Evolutionary conservation across 208 protist species (phyloP), one percentile per base, ranked within the genome.

Genomic region (Giardia muris): DNA sequence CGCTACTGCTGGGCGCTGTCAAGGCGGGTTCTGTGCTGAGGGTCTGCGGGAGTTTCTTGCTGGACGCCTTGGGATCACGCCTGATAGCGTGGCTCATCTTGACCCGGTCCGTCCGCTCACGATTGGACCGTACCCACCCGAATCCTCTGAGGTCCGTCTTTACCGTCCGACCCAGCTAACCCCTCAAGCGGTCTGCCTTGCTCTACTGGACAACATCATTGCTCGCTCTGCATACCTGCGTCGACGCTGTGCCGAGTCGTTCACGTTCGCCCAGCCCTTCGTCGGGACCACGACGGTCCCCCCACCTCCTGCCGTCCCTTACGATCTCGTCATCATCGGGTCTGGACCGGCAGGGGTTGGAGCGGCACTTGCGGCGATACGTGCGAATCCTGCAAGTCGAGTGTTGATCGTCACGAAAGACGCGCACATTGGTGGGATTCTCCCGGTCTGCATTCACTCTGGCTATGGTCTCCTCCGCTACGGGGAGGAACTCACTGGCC

Each of bases 281-380:
- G 57, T 76, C 30, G 19, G 30, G 57, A 39, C 19, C 30, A 76
- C 30, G 30, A 10, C 10, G 10, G 57, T 30, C 57, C n/a, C n/a
- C n/a, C n/a, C n/a, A n/a, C n/a, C 10, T 76, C 67, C 10, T 30
- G 10, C 19, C 67, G n/a, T n/a, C n/a, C n/a, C n/a, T n/a, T 89
- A 46, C 67, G 93, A 93, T 87, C 45, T 92, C 46, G 89, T 92
- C 10, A 46, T 93, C 22, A 22, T 93, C 2, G 93, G 93, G 10
- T 76, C 86, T n/a, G 93, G 93, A 42, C 87, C 92, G 46, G 44
- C 93, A 47, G 93, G 93, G 43, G 48, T 93, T 47, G 90, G 48
- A 43, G 93, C 93, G 1, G 93, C 89, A 0, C 46, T 46, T 4
- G n/a, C 87, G 1, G 87, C 92, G 0, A 10, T 39, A 43, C 19